A percentile compares a stretch with the other conserved stretches of the same genome.
These are phyloP conservation scores for Chalaropsis thielavioides DNA, from an alignment of 2,329 filamentous ascomycete genomes.

Conservation along the genomic window DNA sequence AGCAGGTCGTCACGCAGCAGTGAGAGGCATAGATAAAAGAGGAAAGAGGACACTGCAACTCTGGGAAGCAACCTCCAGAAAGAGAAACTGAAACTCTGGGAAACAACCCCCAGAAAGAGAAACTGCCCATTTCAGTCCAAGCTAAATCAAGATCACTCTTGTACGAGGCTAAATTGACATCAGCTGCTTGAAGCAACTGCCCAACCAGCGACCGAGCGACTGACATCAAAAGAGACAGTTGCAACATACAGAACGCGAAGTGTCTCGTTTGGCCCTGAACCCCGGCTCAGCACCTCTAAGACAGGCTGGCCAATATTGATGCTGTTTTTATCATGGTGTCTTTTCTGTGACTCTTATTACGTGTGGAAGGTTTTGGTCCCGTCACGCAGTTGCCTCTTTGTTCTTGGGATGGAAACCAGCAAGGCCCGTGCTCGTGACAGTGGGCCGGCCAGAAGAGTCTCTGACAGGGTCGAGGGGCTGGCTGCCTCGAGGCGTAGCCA, in stretches of 20 bases:
- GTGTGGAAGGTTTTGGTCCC: neutral
- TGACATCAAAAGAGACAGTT: neutral
- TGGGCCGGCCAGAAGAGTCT: too few relatives aligned
- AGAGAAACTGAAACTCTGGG: neutral
- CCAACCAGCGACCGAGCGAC: neutral
- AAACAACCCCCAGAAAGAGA: neutral
- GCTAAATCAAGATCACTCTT: neutral
- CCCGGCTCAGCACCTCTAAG: neutral
- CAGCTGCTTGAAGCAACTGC: neutral
- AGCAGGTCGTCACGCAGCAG: neutral
- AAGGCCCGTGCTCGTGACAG: too few relatives aligned
- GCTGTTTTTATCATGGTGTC: neutral
- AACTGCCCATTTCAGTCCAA: neutral
- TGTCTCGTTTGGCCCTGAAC: conserved; percentile 5
- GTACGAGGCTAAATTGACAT: neutral
- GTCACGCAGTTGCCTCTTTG: neutral
- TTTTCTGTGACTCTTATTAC: neutral
- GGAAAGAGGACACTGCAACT: neutral
- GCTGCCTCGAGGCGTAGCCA: too few relatives aligned
- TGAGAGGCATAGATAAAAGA: neutral
- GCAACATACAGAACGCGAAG: neutral
- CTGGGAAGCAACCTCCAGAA: neutral
- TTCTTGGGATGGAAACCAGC: neutral
- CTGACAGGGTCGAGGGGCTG: too few relatives aligned
- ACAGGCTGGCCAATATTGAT: neutral